Evolutionary conservation across 2,329 filamentous ascomycete genomes (phyloP), one percentile per base, ranked within the genome.

Genomic region (Aspergillus tubingensis): DNA sequence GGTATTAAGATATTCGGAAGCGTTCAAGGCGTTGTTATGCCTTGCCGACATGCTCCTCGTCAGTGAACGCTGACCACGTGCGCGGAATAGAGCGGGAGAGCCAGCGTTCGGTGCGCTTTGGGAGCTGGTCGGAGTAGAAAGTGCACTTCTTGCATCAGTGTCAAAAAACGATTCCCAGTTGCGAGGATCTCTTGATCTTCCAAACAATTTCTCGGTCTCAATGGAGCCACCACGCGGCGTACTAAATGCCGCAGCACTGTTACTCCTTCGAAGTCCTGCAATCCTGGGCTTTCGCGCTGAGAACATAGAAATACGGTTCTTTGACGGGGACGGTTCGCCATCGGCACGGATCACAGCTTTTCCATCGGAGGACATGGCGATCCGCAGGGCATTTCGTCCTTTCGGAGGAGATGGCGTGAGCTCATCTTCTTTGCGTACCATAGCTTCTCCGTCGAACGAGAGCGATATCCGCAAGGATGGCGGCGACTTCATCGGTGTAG

Each of bases 81-180:
- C 92, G 49, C 91, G 85, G 62, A 96, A 83, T 30, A 96, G 82
- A 64, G 87, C 91, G 62, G 96, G 95, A 38, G 91, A 91, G 36
- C 90, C 90, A 61, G 90, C 85, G 57, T 66, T 66, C 2, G 66
- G 59, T 2, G 62, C 91, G 7, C 86, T 86, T 71, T 96, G 91
- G 67, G 91, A 88, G 76, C 94, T 90, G 8, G 91, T 90, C 66
- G 91, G 89, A n/a, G 86, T 85, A 21, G 89, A 92, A 58, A 96
- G 80, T 66, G 92, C 90, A 70, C 92, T 91, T 47, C 90, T 88
- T 54, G 85, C 82, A 66, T 95, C 91, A 7, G 88, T 88, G 72
- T 96, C 91, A 69, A 91, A 94, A 79, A 91, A 93, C 59, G 92
- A 92, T 71, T 96, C 91, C 94, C 94, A 97, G 6, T 90, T 91